Conservation (phyloP, 1,284 basidiomycete genomes). For the Sutorius eximius region DNA sequence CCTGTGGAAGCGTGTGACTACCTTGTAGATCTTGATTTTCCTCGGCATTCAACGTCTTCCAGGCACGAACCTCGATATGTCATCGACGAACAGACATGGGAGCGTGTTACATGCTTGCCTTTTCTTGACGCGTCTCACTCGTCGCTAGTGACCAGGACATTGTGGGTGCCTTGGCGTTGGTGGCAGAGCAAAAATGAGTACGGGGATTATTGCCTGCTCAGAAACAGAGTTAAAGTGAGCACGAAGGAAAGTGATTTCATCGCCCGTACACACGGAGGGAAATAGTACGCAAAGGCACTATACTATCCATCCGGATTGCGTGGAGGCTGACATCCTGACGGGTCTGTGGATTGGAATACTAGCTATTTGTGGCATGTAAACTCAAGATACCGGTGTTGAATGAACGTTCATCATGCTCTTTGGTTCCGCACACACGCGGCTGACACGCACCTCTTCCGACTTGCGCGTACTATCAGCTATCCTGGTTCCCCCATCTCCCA, state of each 20-base stretch:
- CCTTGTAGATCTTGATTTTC: slow-evolving; percentile 84
- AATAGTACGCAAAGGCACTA: slow-evolving; percentile 9
- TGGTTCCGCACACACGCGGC: slow-evolving; percentile 14
- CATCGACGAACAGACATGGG: slow-evolving; percentile 64
- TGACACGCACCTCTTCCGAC: slow-evolving; percentile 41
- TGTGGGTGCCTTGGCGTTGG: slow-evolving; percentile 73
- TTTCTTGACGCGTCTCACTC: slow-evolving; percentile 85
- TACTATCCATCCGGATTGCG: slow-evolving; percentile 6
- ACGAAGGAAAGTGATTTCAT: slow-evolving; percentile 40
- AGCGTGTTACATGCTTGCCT: slow-evolving; percentile 69
- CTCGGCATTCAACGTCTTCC: slow-evolving; percentile 56
- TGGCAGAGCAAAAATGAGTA: slow-evolving; percentile 67
- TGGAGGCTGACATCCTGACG: slow-evolving; percentile 23
- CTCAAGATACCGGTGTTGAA: background rate
- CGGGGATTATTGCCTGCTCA: slow-evolving; percentile 73
- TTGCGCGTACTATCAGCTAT: slow-evolving; percentile 24
- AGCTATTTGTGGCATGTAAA: slow-evolving; percentile 11
- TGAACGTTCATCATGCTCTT: slow-evolving; percentile 15
- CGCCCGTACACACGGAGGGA: slow-evolving; percentile 1
- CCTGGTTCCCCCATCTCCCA: slow-evolving; percentile 50
- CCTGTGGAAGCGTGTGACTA: slow-evolving; percentile 77
- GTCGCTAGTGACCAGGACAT: slow-evolving; percentile 63
- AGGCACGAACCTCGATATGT: slow-evolving; percentile 78
- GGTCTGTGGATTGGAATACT: slow-evolving; percentile 21
- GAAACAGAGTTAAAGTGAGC: slow-evolving; percentile 46